Conservation (phyloP, 768 basidiomycete genomes). For the Tricholoma flavovirens region DNA sequence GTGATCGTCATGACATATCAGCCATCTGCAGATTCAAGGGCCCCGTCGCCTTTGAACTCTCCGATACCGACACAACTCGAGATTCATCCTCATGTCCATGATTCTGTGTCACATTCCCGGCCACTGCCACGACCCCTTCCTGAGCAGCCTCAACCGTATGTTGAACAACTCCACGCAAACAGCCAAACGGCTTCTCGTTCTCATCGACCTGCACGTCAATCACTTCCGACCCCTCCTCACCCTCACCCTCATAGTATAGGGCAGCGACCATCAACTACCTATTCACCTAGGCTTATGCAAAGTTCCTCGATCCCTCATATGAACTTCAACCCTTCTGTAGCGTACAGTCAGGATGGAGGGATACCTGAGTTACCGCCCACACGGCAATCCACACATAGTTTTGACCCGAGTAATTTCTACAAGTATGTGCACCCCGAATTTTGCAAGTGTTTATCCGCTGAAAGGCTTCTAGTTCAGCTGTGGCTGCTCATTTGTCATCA, state of each 20-base stretch:
- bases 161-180: not conserved
- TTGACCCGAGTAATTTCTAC: conserved; percentile 43
- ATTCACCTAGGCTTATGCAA: not conserved
- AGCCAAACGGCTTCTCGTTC: not conserved
- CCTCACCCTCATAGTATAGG: conserved; percentile 7
- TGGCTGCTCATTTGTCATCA: conserved; percentile 40
- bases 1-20: conserved; percentile 19
- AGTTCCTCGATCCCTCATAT: conserved; percentile 14
- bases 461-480: conserved; percentile 37
- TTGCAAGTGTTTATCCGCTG: not conserved
- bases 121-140: conserved; percentile 4
- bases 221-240: conserved; percentile 11
- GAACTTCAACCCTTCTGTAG: conserved; percentile 42
- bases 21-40: conserved; percentile 15
- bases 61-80: not conserved
- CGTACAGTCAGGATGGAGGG: conserved; percentile 27
- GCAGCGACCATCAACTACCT: conserved; percentile 10
- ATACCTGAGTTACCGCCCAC: not conserved
- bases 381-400: conserved; percentile 13
- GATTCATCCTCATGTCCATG: not conserved
- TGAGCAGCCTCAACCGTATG: conserved; percentile 1
- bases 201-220: conserved; percentile 16
- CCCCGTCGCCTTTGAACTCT: conserved; percentile 15
- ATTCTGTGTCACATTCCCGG: not conserved
- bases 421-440: conserved; percentile 34